phyloP scores from a whole-genome alignment of 345 rosid genomes.

The Kernera saxatilis region DNA sequence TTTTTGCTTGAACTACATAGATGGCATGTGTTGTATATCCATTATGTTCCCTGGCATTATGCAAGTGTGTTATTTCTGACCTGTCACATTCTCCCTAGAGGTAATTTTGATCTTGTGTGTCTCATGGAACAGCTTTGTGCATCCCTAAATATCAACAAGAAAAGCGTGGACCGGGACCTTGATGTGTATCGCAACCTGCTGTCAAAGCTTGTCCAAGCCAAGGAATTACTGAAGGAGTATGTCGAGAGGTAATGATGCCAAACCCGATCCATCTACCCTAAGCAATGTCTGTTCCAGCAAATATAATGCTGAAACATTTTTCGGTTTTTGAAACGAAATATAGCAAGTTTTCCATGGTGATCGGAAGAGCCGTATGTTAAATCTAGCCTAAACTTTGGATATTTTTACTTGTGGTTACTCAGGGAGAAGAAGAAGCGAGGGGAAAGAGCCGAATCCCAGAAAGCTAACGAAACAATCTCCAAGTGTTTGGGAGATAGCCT shows the following conservation, averaged over 20 bases:
- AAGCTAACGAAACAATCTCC: constrained; percentile 68
- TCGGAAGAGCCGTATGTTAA: neutral
- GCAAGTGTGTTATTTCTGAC: neutral
- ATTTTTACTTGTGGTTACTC: constrained; percentile 11
- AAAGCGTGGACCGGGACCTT: constrained; percentile 93
- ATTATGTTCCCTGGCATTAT: neutral
- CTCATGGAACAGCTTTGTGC: constrained; percentile 71
- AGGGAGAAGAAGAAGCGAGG: constrained; percentile 95
- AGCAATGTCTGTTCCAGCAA: neutral
- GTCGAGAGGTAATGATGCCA: constrained; percentile 55
- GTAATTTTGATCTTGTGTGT: constrained; percentile 8
- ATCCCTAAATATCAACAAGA: constrained; percentile 73
- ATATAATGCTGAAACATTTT: neutral
- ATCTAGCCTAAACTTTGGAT: neutral
- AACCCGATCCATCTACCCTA: neutral
- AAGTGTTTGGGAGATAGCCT: constrained; percentile 56
- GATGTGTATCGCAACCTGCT: constrained; percentile 95
- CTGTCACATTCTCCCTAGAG: neutral
- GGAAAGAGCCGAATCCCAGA: constrained; percentile 68
- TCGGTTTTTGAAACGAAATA: neutral
- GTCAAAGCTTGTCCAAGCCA: constrained; percentile 94
- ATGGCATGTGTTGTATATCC: neutral
- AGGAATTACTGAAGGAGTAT: constrained; percentile 91
- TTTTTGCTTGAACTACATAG: neutral
- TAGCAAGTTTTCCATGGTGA: neutral